A percentile compares a stretch with the other conserved stretches of the same genome.
phyloP scores from a whole-genome alignment of 2,329 filamentous ascomycete genomes.

The Davidsoniella australis region DNA sequence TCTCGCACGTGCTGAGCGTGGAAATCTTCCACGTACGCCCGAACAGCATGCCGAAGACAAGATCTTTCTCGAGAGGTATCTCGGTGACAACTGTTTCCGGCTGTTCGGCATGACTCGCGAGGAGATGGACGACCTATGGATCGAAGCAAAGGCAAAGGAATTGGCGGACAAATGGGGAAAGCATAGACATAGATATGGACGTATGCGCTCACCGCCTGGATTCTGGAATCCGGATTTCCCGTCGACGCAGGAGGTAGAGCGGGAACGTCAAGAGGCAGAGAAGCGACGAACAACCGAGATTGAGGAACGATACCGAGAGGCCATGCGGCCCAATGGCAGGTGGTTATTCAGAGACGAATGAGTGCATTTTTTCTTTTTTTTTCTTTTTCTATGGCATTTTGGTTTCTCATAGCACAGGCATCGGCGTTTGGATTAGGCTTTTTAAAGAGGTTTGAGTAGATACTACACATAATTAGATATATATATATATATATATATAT shows the following conservation, averaged over 20 bases:
- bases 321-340: slow-evolving; percentile 55
- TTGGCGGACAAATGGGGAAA: slow-evolving; percentile 61
- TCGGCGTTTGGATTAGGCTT: too few species aligned
- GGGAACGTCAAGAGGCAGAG: slow-evolving; percentile 48
- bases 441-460: too few species aligned
- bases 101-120: slow-evolving; percentile 37
- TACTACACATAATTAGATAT: too few species aligned
- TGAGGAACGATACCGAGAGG: slow-evolving; percentile 61
- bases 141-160: slow-evolving; percentile 58
- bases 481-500: too few species aligned
- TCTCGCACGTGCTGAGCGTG: slow-evolving; percentile 40
- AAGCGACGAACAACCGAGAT: slow-evolving; percentile 46
- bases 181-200: slow-evolving; percentile 58
- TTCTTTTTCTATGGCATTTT: too few species aligned
- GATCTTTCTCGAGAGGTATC: slow-evolving; percentile 35
- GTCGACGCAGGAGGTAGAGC: slow-evolving; percentile 60
- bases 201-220: slow-evolving; percentile 59
- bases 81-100: slow-evolving; percentile 42
- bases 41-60: slow-evolving; percentile 26
- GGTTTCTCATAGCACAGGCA: too few species aligned
- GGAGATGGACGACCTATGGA: slow-evolving; percentile 49
- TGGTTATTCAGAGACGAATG: slow-evolving; percentile 75
- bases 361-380: not conserved
- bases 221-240: slow-evolving; percentile 90
- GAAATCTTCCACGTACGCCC: slow-evolving; percentile 21